These are phyloP conservation scores for Syzygium jambos DNA, from an alignment of 345 rosid genomes.

Conservation along the genomic window DNA sequence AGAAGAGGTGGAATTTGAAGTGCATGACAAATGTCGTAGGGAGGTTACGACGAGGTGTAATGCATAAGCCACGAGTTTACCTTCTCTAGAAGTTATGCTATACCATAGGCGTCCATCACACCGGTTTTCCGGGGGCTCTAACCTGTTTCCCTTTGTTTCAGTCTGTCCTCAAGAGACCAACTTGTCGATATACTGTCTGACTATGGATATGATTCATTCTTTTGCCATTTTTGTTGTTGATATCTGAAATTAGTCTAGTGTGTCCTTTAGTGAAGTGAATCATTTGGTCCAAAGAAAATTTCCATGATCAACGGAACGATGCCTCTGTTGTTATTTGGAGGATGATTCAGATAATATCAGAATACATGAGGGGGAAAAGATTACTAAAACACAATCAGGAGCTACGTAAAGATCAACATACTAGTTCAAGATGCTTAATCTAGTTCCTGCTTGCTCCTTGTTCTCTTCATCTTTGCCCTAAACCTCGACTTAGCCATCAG, in stretches of 20 bases:
- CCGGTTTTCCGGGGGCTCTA: background rate
- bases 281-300: background rate
- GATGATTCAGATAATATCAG: background rate
- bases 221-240: background rate
- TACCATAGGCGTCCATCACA: too few species aligned
- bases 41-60: background rate
- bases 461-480: constrained; percentile 93
- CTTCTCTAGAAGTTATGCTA: background rate
- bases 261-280: background rate
- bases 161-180: background rate
- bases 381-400: background rate
- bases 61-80: background rate
- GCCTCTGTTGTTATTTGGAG: background rate
- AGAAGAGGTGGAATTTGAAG: background rate
- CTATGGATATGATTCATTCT: background rate
- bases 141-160: background rate
- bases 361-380: background rate
- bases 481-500: constrained; percentile 82
- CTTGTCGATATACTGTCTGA: background rate
- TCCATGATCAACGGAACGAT: too few species aligned
- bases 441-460: constrained; percentile 66
- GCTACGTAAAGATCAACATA: background rate
- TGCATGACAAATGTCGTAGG: background rate
- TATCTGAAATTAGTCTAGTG: background rate
- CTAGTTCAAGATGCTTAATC: constrained; percentile 12